Evolutionary conservation across 1,284 basidiomycete genomes (phyloP).

Genomic region (Mrakiaceae sp.): DNA sequence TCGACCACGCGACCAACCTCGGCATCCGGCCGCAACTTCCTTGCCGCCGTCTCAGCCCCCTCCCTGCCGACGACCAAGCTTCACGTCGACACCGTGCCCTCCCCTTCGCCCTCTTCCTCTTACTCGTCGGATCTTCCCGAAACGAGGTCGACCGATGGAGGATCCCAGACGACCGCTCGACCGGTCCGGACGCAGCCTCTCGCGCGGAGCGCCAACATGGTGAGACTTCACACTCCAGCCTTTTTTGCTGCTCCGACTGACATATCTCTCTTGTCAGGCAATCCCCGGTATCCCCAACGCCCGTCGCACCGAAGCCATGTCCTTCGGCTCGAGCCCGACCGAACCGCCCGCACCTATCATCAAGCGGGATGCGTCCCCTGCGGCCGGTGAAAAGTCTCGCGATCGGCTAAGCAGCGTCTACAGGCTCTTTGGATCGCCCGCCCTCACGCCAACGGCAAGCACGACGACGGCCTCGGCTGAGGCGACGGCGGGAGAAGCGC

Average conservation of each 20-base stretch:
- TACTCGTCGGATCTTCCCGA: no score
- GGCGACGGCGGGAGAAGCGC: not conserved
- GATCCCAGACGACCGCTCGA: no score
- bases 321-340: constrained; percentile 4
- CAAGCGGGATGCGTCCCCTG: not conserved
- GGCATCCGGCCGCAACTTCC: not conserved
- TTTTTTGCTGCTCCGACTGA: constrained; percentile 24
- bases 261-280: not conserved
- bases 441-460: no score
- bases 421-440: not conserved
- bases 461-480: not conserved
- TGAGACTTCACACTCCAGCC: not conserved
- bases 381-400: not conserved
- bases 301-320: constrained; percentile 5
- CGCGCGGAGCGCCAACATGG: no score
- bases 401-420: not conserved
- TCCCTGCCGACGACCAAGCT: not conserved
- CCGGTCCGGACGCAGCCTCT: no score
- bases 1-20: not conserved
- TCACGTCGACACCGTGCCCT: not conserved
- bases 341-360: not conserved
- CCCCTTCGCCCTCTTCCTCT: not conserved
- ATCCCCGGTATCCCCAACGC: constrained; percentile 7
- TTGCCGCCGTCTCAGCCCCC: not conserved
- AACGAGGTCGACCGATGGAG: no score